Percentiles rank a stretch among this genome's conserved stretches.
phyloP scores from a whole-genome alignment of 257 asterid species.

The Solanum paucissectum region DNA sequence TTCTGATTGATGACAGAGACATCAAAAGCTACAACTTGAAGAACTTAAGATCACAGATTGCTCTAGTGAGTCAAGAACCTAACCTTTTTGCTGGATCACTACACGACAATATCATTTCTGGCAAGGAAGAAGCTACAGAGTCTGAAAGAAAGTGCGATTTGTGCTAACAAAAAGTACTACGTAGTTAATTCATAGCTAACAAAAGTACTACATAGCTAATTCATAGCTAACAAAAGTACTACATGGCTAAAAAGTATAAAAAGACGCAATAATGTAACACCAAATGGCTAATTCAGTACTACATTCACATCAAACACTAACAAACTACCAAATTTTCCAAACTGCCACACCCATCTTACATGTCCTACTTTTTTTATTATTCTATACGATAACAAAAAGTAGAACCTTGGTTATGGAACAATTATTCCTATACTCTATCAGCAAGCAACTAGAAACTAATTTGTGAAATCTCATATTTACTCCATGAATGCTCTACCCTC shows the following conservation, averaged over 20 bases:
- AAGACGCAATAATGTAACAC: neutral
- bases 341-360: neutral
- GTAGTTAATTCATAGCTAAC: too few relatives aligned
- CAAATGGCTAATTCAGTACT: neutral
- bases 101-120: constrained; percentile 39
- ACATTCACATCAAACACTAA: neutral
- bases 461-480: neutral
- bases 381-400: neutral
- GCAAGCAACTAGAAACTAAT: neutral
- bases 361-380: neutral
- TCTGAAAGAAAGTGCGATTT: constrained; percentile 15
- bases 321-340: neutral
- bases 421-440: neutral
- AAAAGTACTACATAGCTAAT: too few relatives aligned
- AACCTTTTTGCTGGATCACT: constrained; percentile 46
- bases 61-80: constrained; percentile 56
- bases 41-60: constrained; percentile 47
- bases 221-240: neutral
- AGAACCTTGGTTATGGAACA: neutral
- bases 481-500: neutral
- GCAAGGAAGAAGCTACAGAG: constrained; percentile 42
- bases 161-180: neutral
- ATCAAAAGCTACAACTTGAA: constrained; percentile 41
- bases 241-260: neutral
- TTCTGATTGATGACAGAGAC: constrained; percentile 46